Evolutionary conservation across 768 basidiomycete species (phyloP), one percentile per base, ranked within the genome.

Genomic region (Kwoniella pini): DNA sequence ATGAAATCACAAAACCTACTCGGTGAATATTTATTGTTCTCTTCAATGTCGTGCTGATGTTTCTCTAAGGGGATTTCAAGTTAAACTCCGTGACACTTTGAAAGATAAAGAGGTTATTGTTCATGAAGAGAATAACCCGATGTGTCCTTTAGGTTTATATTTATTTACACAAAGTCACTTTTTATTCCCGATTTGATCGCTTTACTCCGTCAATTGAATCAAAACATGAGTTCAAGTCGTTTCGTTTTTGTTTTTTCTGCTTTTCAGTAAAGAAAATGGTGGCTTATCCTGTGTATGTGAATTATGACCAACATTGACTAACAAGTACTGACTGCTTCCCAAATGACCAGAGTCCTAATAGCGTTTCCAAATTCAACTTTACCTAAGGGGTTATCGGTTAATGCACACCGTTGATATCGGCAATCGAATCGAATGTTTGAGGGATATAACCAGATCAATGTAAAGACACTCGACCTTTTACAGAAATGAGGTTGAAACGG

Each of bases 111-210:
- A n/a, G n/a, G 9, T 19, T 42, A 11, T 42, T 42, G 40, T 42
- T 42, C n/a, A 13, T 31, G 24, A n/a, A 50, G 17, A 27, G 13
- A 50, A 50, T 17, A 50, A 26, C 15, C 48, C 48, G 24, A n/a
- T 13, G 0, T 3, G 48, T 50, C 48, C 48, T 50, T 50, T 50
- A 30, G 33, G 33, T 36, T 15, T 7, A 31, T 42, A 17, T 42
- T 7, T 13, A 11, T 10, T 42, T 19, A n/a, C 3, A 50, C 3
- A 19, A 50, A 31, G 48, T 50, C 48, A 50, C 48, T 33, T 50
- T 50, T 50, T 7, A 26, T 48, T 13, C 15, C 48, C 48, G 48
- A 36, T 50, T 50, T 50, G 48, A 50, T 50, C 48, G 48, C 48
- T 50, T 28, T 13, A 19, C 28, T 50, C 48, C 48, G 48, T 24